Evolutionary conservation across 352 stramenopile genomes (phyloP), one percentile per base, ranked within the genome.

Genomic region (Globisporangium camurandrum): DNA sequence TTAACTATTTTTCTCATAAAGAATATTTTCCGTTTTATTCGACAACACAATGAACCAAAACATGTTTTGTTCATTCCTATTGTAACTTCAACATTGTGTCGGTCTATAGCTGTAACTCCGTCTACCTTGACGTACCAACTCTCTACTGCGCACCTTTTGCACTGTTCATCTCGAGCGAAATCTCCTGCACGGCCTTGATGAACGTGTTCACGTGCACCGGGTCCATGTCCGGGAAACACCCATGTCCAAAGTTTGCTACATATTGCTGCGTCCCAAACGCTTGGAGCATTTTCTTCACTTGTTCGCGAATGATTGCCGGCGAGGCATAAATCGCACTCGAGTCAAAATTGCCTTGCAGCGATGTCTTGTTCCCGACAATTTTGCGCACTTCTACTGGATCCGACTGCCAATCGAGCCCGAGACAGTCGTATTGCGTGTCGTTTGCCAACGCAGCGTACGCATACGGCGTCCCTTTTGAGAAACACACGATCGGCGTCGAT

Each of bases 171-270:
- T 93, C 74, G 30, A 93, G 69, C 57, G 89, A 97, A 38, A 93
- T 85, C 51, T 97, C 76, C 57, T 99, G 96, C 62, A 99, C 95
- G 0, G 92, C 80, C 62, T 98, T 92, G 43, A 99, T 95, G 64
- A 99, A 98, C 26, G 76, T 84, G 57, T 96, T 75, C 5, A 98
- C 95, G 58, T 98, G 83, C 30, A 76, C 75, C 0, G 95, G 87
- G 45, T 94, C 84, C 83, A 98, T 96, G 63, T 98, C 95, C 23
- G 95, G 95, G 61, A 96, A 96, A 54, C 98, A 94, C 43, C 96
- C 96, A 63, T 99, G 95, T 43, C 96, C 96, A 36, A 99, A 83
- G 71, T 99, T 99, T 19, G 95, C 95, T 66, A 99, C 98, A 61
- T 98, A 93, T 49, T 83, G 76, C 65, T 98, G 86, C 30, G 93